Evolutionary conservation across 2,329 filamentous ascomycete genomes (phyloP).

Genomic region (Ceratocystis cubensis): DNA sequence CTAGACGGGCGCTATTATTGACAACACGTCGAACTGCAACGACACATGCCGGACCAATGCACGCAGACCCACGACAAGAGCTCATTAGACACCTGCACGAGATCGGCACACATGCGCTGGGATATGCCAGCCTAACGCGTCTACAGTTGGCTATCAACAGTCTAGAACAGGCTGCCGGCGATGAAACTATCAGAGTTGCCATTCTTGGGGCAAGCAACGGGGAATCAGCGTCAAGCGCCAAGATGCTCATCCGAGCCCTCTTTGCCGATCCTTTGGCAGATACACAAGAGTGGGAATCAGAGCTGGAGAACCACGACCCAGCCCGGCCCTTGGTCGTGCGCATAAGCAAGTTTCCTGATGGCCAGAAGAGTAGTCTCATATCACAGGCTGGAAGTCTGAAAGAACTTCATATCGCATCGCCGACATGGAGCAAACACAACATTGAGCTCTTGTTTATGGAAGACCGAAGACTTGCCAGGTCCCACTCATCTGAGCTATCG

Average conservation of each 20-base stretch:
- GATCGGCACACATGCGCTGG: conserved; percentile 48
- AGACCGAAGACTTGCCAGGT: conserved; percentile 31
- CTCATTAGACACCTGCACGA: conserved; percentile 47
- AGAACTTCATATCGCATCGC: conserved; percentile 51
- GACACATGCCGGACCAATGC: conserved; percentile 24
- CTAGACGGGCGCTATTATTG: conserved; percentile 5
- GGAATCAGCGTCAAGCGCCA: conserved; percentile 37
- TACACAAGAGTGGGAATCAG: conserved; percentile 53
- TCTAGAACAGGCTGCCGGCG: conserved; percentile 42
- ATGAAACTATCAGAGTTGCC: conserved; percentile 47
- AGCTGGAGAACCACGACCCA: conserved; percentile 41
- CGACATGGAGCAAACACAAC: conserved; percentile 46
- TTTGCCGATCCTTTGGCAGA: conserved; percentile 56
- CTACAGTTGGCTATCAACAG: conserved; percentile 60
- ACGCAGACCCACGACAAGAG: conserved; percentile 35
- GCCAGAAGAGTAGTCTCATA: conserved; percentile 23
- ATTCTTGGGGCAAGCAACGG: conserved; percentile 38
- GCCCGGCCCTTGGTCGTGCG: conserved; percentile 51
- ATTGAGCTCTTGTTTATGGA: conserved; percentile 52
- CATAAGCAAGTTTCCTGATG: conserved; percentile 31
- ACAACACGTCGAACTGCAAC: neutral
- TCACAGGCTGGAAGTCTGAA: conserved; percentile 24
- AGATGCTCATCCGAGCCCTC: conserved; percentile 54
- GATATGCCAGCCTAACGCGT: conserved; percentile 54
- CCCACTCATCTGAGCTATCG: conserved; percentile 28